Base-by-base conservation (phyloP, 202 grass and related monocot genomes). In the Miscanthus sacchariflorus region DNA sequence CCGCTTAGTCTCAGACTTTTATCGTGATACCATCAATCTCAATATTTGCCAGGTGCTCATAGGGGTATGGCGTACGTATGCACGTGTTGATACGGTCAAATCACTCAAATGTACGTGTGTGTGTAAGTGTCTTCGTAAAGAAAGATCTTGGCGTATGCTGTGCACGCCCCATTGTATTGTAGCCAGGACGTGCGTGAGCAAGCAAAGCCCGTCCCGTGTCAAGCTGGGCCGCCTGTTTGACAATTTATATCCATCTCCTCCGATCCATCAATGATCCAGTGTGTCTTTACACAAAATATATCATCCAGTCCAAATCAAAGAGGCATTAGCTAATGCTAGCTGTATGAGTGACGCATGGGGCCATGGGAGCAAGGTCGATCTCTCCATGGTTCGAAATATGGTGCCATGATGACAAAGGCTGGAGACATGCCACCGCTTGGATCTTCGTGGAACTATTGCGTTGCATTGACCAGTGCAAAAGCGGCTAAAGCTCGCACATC, bases 401-500 rank as follows among this genome's bases (percentile, higher is more conserved):
- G 42, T 5, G 50, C n/a, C 42, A 77, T 91, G 71, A 85, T 91
- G 82, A 18, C 76, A n/a, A 75, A 71, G 64, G 70, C 70, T 33
- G 76, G 23, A 44, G 52, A 88, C 82, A 77, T 65, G 82, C 43
- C 42, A 46, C 54, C 18, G 52, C 65, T 66, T 91, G 65, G 64
- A 72, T 78, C 81, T 66, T 78, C 52, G 72, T 67, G 66, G 71
- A 38, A 19, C n/a, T 72, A 85, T 82, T 42, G 78, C 78, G 83
- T 59, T 82, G 78, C 78, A 86, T 59, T 82, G 44, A 84, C 81
- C 36, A 76, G 78, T 19, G 83, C 81, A 91, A 91, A 86, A 86
- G 83, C 72, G 70, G 66, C 35, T 70, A 88, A 91, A 91, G 82
- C 71, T 74, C 30, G 40, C 72, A 14, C 23, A 66, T 35, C 33